Conservation (phyloP, 495 filamentous ascomycete species). For the Penicillium manginii region DNA sequence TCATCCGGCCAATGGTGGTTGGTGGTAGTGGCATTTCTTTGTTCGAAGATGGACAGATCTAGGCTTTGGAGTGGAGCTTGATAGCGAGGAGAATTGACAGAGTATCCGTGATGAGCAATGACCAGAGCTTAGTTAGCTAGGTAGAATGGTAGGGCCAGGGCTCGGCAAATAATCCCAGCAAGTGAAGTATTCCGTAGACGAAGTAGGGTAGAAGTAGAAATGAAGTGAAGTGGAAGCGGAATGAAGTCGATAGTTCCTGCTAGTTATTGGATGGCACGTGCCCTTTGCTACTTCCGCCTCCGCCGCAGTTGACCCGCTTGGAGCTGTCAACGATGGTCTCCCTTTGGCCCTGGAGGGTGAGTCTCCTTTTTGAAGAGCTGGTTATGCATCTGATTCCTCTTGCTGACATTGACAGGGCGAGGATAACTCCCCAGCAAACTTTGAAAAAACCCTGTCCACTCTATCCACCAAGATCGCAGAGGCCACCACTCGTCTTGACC, state of each 20-base stretch:
- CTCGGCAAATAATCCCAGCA: no score
- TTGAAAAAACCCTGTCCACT: slow-evolving; percentile 84
- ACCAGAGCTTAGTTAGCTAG: no score
- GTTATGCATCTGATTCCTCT: neutral
- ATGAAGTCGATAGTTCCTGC: neutral
- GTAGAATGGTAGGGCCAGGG: no score
- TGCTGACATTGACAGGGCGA: slow-evolving; percentile 59
- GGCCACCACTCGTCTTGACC: slow-evolving; percentile 70
- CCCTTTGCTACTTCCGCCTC: neutral
- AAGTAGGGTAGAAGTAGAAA: no score
- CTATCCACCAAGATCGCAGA: slow-evolving; percentile 80
- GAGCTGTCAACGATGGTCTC: slow-evolving; percentile 65
- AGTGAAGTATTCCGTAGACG: no score
- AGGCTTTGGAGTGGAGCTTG: no score
- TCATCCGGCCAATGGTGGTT: no score
- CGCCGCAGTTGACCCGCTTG: neutral
- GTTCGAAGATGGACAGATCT: neutral
- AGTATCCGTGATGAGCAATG: no score
- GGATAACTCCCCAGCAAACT: slow-evolving; percentile 83
- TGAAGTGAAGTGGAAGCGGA: neutral
- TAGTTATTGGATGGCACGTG: neutral
- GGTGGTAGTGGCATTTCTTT: neutral
- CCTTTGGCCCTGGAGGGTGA: slow-evolving; percentile 80
- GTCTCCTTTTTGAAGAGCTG: slow-evolving; percentile 2
- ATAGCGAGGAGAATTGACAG: no score